Conservation (phyloP, 108 stramenopile genomes). For the Nitzschia putrida region DNA sequence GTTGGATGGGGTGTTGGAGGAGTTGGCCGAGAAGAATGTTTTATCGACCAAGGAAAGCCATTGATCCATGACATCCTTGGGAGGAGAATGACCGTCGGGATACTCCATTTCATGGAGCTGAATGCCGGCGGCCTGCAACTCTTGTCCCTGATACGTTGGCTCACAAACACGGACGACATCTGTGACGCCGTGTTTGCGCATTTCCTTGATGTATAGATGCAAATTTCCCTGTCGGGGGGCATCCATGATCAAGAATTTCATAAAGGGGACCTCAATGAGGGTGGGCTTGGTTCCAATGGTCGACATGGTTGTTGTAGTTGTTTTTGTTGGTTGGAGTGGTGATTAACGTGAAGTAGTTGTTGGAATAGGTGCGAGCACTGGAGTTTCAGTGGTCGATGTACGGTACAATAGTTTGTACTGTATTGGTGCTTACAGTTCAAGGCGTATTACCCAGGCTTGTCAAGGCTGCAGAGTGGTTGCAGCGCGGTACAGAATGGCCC, state of each 20-base stretch:
- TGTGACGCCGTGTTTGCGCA: constrained; percentile 87
- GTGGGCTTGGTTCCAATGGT: constrained; percentile 37
- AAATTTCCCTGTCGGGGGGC: constrained; percentile 94
- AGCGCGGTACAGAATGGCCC: constrained; percentile 20
- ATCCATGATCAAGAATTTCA: constrained; percentile 97
- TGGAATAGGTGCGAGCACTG: not conserved
- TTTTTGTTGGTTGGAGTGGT: not conserved
- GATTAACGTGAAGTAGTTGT: not conserved
- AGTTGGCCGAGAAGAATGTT: constrained; percentile 54
- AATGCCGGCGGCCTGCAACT: constrained; percentile 87
- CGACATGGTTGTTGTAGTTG: constrained; percentile 11
- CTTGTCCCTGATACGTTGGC: constrained; percentile 82
- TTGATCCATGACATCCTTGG: constrained; percentile 73
- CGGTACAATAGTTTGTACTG: not conserved
- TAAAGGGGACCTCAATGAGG: constrained; percentile 24
- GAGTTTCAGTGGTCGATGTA: no score
- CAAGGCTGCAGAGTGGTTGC: constrained; percentile 24
- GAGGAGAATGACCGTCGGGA: constrained; percentile 89
- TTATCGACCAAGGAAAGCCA: constrained; percentile 90
- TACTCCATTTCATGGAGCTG: constrained; percentile 92
- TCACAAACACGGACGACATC: constrained; percentile 93
- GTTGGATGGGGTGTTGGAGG: not conserved
- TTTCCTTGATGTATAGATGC: constrained; percentile 91
- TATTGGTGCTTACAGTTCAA: not conserved
- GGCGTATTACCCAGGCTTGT: constrained; percentile 22